Conservation (phyloP, 768 basidiomycete species). For the Auricularia sp. region DNA sequence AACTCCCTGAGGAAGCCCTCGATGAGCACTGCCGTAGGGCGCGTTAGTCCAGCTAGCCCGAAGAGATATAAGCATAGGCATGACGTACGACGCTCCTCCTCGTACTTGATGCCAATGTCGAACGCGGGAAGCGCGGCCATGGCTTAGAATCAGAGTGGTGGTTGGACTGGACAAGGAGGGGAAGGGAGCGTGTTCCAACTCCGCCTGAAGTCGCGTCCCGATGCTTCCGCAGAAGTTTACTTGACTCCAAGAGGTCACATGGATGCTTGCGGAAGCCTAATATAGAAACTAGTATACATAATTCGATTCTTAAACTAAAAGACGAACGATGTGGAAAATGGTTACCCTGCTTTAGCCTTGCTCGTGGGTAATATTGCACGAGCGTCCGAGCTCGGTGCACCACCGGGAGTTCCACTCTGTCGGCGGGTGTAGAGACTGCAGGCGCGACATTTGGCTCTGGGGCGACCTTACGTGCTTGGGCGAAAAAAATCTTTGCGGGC, state of each 20-base stretch:
- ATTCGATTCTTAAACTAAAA: too few species aligned
- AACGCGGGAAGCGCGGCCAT: not conserved
- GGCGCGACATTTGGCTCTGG: conserved; percentile 17
- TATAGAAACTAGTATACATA: too few species aligned
- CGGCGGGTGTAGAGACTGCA: not conserved
- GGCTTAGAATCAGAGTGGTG: not conserved
- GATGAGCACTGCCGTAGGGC: conserved; percentile 45
- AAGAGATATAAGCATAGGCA: not conserved
- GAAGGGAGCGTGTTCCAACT: not conserved
- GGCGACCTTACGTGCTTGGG: conserved; percentile 61
- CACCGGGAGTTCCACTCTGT: not conserved
- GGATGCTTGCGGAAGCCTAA: too few species aligned
- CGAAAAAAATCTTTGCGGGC: conserved; percentile 80
- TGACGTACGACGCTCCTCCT: conserved; percentile 56
- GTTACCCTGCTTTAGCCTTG: not conserved
- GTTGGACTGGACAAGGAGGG: not conserved
- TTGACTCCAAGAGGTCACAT: too few species aligned
- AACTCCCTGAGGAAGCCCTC: conserved; percentile 60
- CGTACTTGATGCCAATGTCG: conserved; percentile 51
- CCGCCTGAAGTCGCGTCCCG: not conserved
- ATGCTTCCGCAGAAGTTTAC: too few species aligned
- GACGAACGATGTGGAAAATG: too few species aligned
- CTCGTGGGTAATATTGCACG: not conserved
- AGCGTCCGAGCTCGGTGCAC: not conserved
- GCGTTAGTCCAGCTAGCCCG: not conserved